Conservation (phyloP, 768 basidiomycete species). For the Kwoniella sp. region DNA sequence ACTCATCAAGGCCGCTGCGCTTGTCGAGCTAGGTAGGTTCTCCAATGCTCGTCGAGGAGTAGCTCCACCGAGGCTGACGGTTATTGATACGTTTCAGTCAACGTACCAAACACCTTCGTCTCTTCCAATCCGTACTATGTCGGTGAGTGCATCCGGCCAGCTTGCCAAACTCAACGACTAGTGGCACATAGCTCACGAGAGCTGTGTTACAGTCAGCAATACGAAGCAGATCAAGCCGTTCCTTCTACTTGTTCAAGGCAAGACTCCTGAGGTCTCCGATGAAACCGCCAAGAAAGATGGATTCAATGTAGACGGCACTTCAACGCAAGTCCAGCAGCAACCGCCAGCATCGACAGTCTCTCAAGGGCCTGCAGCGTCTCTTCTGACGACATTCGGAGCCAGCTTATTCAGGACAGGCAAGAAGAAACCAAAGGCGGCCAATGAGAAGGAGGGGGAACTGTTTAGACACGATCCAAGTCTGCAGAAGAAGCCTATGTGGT, state of each 20-base stretch:
- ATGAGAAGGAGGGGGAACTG: constrained; percentile 8
- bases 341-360: neutral
- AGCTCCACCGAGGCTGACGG: constrained; percentile 5
- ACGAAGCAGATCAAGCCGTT: constrained; percentile 45
- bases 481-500: constrained; percentile 12
- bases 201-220: constrained; percentile 24
- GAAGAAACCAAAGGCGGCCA: neutral
- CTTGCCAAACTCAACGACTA: neutral
- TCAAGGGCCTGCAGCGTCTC: neutral
- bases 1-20: constrained; percentile 26
- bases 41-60: neutral
- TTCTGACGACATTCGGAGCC: neutral
- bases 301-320: neutral
- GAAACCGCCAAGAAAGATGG: neutral
- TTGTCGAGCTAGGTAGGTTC: constrained; percentile 34
- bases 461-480: constrained; percentile 39
- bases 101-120: constrained; percentile 35
- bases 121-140: constrained; percentile 34
- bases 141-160: constrained; percentile 7
- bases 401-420: neutral
- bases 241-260: constrained; percentile 37
- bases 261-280: neutral
- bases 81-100: constrained; percentile 19
- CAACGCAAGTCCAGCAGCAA: neutral
- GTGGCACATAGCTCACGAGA: neutral